A percentile compares a stretch with the other conserved stretches of the same genome.
Evolutionary conservation across 2,329 filamentous ascomycete genomes (phyloP).

Genomic region (Emmonsiellopsis sp.): DNA sequence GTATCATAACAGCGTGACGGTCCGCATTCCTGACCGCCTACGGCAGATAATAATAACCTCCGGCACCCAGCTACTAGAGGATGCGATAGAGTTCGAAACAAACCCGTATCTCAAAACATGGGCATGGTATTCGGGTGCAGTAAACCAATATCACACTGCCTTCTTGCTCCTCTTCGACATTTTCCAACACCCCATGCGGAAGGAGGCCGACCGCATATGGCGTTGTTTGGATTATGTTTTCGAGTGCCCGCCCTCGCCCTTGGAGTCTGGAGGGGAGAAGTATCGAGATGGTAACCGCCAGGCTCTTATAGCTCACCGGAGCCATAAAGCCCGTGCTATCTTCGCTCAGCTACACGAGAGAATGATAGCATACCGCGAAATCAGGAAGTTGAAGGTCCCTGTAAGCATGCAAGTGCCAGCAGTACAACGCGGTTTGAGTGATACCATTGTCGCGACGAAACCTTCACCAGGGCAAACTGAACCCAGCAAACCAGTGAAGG

Average conservation of each 20-base stretch:
- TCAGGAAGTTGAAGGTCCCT: constrained; percentile 20
- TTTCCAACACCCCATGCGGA: constrained; percentile 48
- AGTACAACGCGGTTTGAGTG: background rate
- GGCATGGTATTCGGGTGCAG: constrained; percentile 63
- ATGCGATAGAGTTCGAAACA: constrained; percentile 47
- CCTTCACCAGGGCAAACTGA: background rate
- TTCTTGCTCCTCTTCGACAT: constrained; percentile 61
- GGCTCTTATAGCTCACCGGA: constrained; percentile 24
- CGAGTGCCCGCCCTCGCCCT: constrained; percentile 42
- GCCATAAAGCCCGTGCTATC: constrained; percentile 52
- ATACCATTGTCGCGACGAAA: background rate
- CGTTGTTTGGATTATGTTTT: constrained; percentile 64
- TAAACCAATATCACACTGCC: constrained; percentile 64
- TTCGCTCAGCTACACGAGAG: constrained; percentile 51
- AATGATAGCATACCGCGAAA: constrained; percentile 21
- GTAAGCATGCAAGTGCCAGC: constrained; percentile 10
- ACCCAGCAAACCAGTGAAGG: background rate
- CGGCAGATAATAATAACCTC: constrained; percentile 56
- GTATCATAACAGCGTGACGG: constrained; percentile 44
- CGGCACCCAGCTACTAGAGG: constrained; percentile 47
- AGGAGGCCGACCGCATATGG: constrained; percentile 60
- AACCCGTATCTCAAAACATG: constrained; percentile 47
- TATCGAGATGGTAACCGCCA: constrained; percentile 7
- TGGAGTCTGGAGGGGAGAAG: constrained; percentile 23
- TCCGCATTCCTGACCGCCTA: constrained; percentile 44